Base-by-base conservation (phyloP, 352 stramenopile genomes). In the Pythium rhizo-oryzae region DNA sequence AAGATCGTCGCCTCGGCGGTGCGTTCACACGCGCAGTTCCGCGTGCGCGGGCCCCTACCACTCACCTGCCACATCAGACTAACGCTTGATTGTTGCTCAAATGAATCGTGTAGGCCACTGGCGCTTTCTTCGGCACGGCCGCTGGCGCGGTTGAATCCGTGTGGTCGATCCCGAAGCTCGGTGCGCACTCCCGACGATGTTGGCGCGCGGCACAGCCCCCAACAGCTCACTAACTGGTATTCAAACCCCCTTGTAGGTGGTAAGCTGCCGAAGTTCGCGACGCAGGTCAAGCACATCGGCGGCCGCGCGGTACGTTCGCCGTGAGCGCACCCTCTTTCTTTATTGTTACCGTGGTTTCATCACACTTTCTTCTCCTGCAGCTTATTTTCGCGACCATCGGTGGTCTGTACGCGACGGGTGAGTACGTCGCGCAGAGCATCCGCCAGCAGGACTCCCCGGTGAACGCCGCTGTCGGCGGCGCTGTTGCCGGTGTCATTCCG, bases 111-210 rank as follows among this genome's bases (percentile, higher is more conserved):
- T 66, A 94, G 86, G 82, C 73, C 52, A 84, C 81, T 2, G 89
- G 89, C 46, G 86, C 85, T 35, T 93, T 95, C 69, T 93, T 92
- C 62, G 89, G 89, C 61, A 75, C 80, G 4, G 79, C 85, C 64
- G 66, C 81, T 46, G 89, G 89, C 64, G 88, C 85, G 23, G 70
- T 95, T 35, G 87, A 96, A 78, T 93, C 89, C 5, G 89, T 96
- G 46, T 96, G 89, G 89, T 78, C 79, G 58, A 94, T 96, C 65
- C 89, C 89, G 33, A 93, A 92, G 80, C 85, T 95, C 64, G 89
- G 88, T 94, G 63, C 61, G 80, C 75, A 16, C 8, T 12, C 43
- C 15, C 28, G 12, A 7, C 21, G 5, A 25, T 43, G 18, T 43
- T 15, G 15, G 8, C 23, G 16, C 55, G 23, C 37, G 21, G n/a